Evolutionary conservation across 345 rosid species (phyloP), one percentile per base, ranked within the genome.

Genomic region (Ceriops decandra): DNA sequence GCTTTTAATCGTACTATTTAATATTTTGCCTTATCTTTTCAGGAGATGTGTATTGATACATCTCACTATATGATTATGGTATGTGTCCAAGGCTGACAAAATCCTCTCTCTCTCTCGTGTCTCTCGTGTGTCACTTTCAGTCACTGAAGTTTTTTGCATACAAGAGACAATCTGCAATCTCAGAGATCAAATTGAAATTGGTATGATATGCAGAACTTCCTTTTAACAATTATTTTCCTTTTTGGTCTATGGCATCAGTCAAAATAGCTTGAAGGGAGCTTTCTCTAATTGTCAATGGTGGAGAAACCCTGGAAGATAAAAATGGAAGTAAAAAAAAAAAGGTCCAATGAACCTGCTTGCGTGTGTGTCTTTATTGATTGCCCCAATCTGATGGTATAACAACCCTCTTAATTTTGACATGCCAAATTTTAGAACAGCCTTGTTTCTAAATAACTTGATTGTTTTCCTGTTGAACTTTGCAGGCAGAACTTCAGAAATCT

Each of bases 141-240:
- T 88, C 96, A 20, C 58, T 89, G 85, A 88, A 89, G 83, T 88
- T 79, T 79, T 86, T 88, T 53, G 83, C 89, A 35, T 77, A 82
- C 67, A 84, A 80, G 72, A 87, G 85, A 71, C 84, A 76, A 47
- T 74, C 51, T 60, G 66, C 70, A 42, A 77, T 90, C 71, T 74
- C 78, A 64, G 82, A 86, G 71, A 76, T 87, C 82, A 84, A 78
- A 80, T 64, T 30, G 42, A 80, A 85, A 68, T 70, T 86, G 85
- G 93, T 84, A 76, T 63, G 73, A 64, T 65, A 36, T n/a, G 31
- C 56, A 49, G 59, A 54, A 47, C 72, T 74, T 74, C 54, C 21
- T 62, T 46, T 11, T 7, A 4, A 6, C 6, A 1, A 46, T 11
- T 32, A 31, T 51, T 20, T 17, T 20, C 38, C 1, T 26, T 52